These are phyloP conservation scores for Colletotrichum paranaense DNA, from an alignment of 2,329 filamentous ascomycete genomes.

Conservation along the genomic window DNA sequence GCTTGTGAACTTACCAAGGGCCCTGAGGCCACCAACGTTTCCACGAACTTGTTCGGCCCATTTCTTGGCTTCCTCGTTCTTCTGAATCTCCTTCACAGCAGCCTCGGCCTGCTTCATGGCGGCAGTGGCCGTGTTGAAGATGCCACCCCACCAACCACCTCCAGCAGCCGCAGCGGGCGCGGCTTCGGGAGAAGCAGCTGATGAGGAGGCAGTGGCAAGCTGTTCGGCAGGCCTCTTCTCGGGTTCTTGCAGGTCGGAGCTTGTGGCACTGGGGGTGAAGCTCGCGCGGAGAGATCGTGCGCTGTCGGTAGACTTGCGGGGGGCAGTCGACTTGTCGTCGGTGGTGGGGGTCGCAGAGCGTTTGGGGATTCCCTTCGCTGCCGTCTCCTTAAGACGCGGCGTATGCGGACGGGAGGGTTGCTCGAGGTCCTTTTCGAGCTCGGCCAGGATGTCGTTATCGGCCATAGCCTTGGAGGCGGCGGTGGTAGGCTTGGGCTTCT, in stretches of 20 bases:
- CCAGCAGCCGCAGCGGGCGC: constrained; percentile 51
- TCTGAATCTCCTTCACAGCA: constrained; percentile 92
- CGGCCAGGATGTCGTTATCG: constrained; percentile 84
- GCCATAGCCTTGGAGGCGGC: constrained; percentile 59
- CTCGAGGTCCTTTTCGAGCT: constrained; percentile 75
- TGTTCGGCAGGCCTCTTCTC: constrained; percentile 65
- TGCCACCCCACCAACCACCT: constrained; percentile 89
- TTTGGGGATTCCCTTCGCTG: constrained; percentile 57
- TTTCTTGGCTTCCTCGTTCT: constrained; percentile 95
- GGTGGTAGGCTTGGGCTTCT: constrained; percentile 59
- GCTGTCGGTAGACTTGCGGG: constrained; percentile 83
- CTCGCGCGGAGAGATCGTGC: constrained; percentile 76
- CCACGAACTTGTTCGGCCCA: constrained; percentile 96
- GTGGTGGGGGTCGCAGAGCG: constrained; percentile 65
- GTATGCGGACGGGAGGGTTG: constrained; percentile 84
- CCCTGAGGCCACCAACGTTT: constrained; percentile 83
- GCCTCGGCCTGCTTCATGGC: constrained; percentile 93
- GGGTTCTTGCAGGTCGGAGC: constrained; percentile 68
- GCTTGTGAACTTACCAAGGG: constrained; percentile 69
- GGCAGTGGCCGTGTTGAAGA: constrained; percentile 85
- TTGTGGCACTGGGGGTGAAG: constrained; percentile 76
- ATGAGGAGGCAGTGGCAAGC: constrained; percentile 38
- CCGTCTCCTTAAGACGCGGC: constrained; percentile 73
- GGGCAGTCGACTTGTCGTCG: constrained; percentile 69
- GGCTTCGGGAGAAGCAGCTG: constrained; percentile 60